Evolutionary conservation across 1,139 yeast species (phyloP).

Genomic region (Candida albicans): DNA sequence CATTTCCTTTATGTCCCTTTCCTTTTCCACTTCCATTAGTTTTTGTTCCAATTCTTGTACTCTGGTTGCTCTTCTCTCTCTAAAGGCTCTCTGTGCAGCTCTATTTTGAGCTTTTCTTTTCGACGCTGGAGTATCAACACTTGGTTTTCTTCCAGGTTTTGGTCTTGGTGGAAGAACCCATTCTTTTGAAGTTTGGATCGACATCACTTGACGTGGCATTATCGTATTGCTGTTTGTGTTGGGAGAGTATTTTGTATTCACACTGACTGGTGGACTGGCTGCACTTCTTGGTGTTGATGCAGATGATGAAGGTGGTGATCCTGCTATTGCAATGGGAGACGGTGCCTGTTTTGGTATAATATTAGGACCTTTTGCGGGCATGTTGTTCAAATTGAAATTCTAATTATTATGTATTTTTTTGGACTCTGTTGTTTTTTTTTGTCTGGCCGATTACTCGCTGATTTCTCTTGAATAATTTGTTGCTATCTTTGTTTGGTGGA

Average conservation of each 20-base stretch:
- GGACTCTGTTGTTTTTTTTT: background rate
- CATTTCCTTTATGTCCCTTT: conserved; percentile 60
- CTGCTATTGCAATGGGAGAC: conserved; percentile 32
- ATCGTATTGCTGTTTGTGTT: conserved; percentile 1
- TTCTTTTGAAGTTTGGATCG: conserved; percentile 72
- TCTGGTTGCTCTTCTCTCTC: conserved; percentile 74
- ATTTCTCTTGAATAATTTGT: background rate
- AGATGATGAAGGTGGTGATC: conserved; percentile 19
- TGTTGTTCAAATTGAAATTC: conserved; percentile 11
- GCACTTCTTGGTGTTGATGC: conserved; percentile 15
- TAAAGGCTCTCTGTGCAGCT: conserved; percentile 92
- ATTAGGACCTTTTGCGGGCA: conserved; percentile 27
- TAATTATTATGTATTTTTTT: background rate
- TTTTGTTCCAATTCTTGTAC: conserved; percentile 49
- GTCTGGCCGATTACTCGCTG: background rate
- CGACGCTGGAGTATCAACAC: conserved; percentile 69
- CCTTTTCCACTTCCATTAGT: conserved; percentile 63
- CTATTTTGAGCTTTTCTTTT: conserved; percentile 91
- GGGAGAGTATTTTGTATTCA: conserved; percentile 9
- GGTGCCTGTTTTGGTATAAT: conserved; percentile 44
- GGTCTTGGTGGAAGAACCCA: conserved; percentile 94
- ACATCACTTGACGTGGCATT: conserved; percentile 20
- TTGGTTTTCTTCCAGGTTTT: conserved; percentile 87
- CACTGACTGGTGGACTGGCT: conserved; percentile 8
- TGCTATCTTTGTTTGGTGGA: background rate